Conservation (phyloP, 2,329 filamentous ascomycete species). For the Cordyceps javanica region DNA sequence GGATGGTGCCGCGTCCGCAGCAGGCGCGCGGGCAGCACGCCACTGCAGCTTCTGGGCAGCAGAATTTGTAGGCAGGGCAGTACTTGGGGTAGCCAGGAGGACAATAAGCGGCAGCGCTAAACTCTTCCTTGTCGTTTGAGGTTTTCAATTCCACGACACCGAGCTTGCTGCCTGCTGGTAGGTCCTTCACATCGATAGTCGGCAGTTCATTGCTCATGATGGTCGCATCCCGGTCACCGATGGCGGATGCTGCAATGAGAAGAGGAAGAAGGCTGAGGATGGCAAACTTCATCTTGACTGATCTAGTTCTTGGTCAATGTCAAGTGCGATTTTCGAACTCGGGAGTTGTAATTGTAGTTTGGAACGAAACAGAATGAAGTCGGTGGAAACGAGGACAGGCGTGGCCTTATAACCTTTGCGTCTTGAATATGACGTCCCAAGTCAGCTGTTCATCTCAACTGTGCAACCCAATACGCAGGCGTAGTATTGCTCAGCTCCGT, state of each 20-base stretch:
- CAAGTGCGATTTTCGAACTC: neutral
- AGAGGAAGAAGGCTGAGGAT: neutral
- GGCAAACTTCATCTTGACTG: conserved; percentile 1
- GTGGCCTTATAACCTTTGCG: neutral
- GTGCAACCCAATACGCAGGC: neutral
- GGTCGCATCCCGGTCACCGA: neutral
- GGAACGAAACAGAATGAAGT: too few species aligned
- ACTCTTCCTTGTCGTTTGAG: neutral
- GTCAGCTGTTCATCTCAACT: neutral
- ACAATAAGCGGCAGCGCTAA: neutral
- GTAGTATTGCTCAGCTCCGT: neutral
- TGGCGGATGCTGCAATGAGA: neutral
- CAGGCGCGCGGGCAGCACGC: conserved; percentile 13
- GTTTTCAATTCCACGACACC: neutral
- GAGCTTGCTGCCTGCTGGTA: neutral
- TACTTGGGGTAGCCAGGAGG: conserved; percentile 9
- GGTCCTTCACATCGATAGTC: conserved; percentile 1
- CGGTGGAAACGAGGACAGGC: neutral
- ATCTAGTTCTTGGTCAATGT: too few species aligned
- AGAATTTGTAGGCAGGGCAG: neutral
- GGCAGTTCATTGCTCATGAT: neutral
- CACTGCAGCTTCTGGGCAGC: too few species aligned
- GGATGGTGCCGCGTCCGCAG: neutral
- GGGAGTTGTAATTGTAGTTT: too few species aligned
- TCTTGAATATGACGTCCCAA: neutral